These are phyloP conservation scores for Penicillium macrosclerotiorum DNA, from an alignment of 495 filamentous ascomycete species.

Conservation along the genomic window DNA sequence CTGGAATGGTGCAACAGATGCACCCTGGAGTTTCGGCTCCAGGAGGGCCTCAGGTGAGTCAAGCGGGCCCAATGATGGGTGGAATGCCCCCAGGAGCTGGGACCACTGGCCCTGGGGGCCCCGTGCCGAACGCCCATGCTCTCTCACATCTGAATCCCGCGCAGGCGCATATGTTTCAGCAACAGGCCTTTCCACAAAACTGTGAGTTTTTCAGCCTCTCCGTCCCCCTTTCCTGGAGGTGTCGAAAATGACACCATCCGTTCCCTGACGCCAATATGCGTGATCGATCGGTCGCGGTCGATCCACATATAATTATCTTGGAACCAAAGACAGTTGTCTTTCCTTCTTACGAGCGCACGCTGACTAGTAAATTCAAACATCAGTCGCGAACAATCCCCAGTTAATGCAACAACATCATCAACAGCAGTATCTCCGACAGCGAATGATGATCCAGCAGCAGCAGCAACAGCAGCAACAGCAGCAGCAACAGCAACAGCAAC, in stretches of 20 bases:
- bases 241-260: neutral
- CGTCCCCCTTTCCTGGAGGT: neutral
- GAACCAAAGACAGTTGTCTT: too few species aligned
- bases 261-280: too few species aligned
- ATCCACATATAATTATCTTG: too few species aligned
- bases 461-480: conserved; percentile 36
- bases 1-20: conserved; percentile 72
- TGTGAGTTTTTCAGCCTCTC: conserved; percentile 27
- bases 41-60: conserved; percentile 73
- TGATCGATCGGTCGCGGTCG: too few species aligned
- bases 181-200: conserved; percentile 48
- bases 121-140: conserved; percentile 71
- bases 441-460: conserved; percentile 40
- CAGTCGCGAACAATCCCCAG: conserved; percentile 53
- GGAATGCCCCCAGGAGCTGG: conserved; percentile 72
- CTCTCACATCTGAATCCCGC: conserved; percentile 74
- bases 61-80: conserved; percentile 74
- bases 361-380: conserved; percentile 9
- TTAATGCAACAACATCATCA: conserved; percentile 49
- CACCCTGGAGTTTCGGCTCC: conserved; percentile 84
- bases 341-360: conserved; percentile 8
- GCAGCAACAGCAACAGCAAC: conserved; percentile 50
- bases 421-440: conserved; percentile 34
- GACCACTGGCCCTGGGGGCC: conserved; percentile 51
- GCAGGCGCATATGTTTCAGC: conserved; percentile 63